Percentiles rank a stretch among this genome's conserved stretches.
phyloP scores from a whole-genome alignment of 2,329 filamentous ascomycete genomes.

The Aspergillus fumigatus region DNA sequence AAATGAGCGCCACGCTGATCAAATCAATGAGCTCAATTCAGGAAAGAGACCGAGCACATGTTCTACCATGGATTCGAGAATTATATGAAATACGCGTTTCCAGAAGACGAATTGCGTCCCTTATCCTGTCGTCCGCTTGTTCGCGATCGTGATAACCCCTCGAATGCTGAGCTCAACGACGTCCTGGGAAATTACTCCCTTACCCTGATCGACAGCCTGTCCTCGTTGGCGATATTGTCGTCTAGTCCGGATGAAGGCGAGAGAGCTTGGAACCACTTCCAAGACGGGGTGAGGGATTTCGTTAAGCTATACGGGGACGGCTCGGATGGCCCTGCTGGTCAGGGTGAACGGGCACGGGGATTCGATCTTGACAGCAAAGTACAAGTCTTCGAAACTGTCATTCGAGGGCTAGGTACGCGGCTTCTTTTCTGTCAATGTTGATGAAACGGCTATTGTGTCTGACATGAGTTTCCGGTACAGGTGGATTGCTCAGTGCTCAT shows the following conservation, averaged over 20 bases:
- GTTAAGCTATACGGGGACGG: slow-evolving; percentile 86
- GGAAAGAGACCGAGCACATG: slow-evolving; percentile 58
- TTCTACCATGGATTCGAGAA: slow-evolving; percentile 97
- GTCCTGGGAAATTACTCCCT: slow-evolving; percentile 95
- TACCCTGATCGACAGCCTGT: slow-evolving; percentile 91
- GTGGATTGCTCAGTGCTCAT: slow-evolving; percentile 87
- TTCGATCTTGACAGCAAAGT: slow-evolving; percentile 98
- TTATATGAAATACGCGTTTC: slow-evolving; percentile 91
- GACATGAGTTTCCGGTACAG: slow-evolving; percentile 30
- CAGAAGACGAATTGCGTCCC: slow-evolving; percentile 90
- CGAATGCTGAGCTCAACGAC: slow-evolving; percentile 85
- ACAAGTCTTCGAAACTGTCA: slow-evolving; percentile 97
- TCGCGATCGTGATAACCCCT: slow-evolving; percentile 73
- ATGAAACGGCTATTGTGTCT: neutral
- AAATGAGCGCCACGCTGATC: neutral
- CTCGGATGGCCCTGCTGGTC: slow-evolving; percentile 60
- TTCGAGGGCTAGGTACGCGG: slow-evolving; percentile 61
- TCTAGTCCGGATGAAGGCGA: slow-evolving; percentile 54
- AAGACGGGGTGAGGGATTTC: slow-evolving; percentile 70
- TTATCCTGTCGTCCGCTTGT: slow-evolving; percentile 79
- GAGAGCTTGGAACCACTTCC: slow-evolving; percentile 69
- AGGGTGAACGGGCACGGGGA: slow-evolving; percentile 68
- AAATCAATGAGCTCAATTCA: slow-evolving; percentile 8
- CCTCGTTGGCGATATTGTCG: slow-evolving; percentile 86
- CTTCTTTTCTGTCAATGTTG: neutral